phyloP scores from a whole-genome alignment of 352 stramenopile species.

The Phytophthora fragariae region DNA sequence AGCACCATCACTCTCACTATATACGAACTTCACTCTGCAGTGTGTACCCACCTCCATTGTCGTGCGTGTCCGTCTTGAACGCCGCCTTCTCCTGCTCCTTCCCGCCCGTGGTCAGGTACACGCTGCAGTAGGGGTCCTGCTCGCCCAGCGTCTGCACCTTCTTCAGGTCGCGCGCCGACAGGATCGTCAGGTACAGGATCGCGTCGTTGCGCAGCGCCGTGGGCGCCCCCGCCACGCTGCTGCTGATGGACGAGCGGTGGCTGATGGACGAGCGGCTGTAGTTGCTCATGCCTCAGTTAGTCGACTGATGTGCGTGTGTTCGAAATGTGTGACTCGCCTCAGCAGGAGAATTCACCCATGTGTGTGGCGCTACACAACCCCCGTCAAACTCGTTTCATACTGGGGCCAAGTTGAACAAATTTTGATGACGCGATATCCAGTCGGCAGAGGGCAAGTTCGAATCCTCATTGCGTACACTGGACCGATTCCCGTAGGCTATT shows the following conservation, averaged over 20 bases:
- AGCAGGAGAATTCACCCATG: conserved; percentile 16
- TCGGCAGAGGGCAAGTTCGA: conserved; percentile 14
- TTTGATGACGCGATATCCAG: conserved; percentile 24
- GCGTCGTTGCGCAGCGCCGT: conserved; percentile 71
- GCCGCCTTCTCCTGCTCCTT: conserved; percentile 57
- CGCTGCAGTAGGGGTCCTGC: conserved; percentile 77
- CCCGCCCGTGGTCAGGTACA: conserved; percentile 64
- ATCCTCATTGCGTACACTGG: conserved; percentile 6
- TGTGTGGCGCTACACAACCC: conserved; percentile 18
- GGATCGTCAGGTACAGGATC: conserved; percentile 74
- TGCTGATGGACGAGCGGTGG: conserved; percentile 41
- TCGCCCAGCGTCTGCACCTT: conserved; percentile 73
- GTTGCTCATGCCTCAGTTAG: conserved; percentile 28
- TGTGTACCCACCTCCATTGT: conserved; percentile 61
- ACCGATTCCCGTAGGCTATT: too few species aligned
- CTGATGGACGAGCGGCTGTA: conserved; percentile 40
- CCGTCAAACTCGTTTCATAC: not conserved
- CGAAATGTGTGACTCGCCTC: not conserved
- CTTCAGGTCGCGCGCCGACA: conserved; percentile 73
- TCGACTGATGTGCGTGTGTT: not conserved
- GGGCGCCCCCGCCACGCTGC: conserved; percentile 34
- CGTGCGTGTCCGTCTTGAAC: conserved; percentile 79
- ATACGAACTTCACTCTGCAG: conserved; percentile 4
- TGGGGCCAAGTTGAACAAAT: conserved; percentile 19
- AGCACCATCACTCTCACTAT: not conserved